Evolutionary conservation across 1,284 basidiomycete genomes (phyloP).

Genomic region (Rhodotorula sp.): DNA sequence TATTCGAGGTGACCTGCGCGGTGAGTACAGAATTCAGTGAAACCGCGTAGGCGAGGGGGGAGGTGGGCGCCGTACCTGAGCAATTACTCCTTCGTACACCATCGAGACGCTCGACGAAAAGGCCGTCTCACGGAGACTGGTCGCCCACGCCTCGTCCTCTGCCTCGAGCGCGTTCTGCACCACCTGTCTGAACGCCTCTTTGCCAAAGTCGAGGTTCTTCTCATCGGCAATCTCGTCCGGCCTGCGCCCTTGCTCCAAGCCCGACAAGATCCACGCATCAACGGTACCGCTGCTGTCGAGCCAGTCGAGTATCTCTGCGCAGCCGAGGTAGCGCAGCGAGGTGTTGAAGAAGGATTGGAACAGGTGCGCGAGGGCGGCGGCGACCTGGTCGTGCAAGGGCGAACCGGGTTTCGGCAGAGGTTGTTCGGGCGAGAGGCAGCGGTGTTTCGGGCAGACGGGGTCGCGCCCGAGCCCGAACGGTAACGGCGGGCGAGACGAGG

Average conservation of each 20-base stretch:
- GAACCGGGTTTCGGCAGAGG: conserved; percentile 26
- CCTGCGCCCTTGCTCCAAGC: conserved; percentile 29
- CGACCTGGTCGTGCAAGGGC: conserved; percentile 32
- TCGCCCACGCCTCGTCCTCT: conserved; percentile 38
- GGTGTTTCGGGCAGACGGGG: conserved; percentile 22
- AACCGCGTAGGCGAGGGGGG: too few relatives aligned
- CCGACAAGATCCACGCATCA: conserved; percentile 38
- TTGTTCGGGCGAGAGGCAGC: conserved; percentile 23
- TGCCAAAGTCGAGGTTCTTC: conserved; percentile 35
- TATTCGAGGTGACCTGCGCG: conserved; percentile 30
- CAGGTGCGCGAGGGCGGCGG: conserved; percentile 22
- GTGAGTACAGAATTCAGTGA: neutral
- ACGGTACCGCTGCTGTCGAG: conserved; percentile 33
- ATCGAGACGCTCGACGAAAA: conserved; percentile 36
- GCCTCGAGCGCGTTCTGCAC: conserved; percentile 31
- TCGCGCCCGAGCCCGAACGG: conserved; percentile 35
- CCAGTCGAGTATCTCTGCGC: conserved; percentile 39
- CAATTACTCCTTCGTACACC: conserved; percentile 38
- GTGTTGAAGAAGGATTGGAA: conserved; percentile 39
- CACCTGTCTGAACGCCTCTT: conserved; percentile 32
- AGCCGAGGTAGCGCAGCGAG: conserved; percentile 35
- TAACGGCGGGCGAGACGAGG: conserved; percentile 20
- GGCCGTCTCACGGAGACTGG: conserved; percentile 30
- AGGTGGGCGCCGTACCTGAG: conserved; percentile 19
- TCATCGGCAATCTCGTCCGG: conserved; percentile 27